Base-by-base conservation (phyloP, 2,329 filamentous ascomycete genomes). In the Ascocoryne sarcoides region DNA sequence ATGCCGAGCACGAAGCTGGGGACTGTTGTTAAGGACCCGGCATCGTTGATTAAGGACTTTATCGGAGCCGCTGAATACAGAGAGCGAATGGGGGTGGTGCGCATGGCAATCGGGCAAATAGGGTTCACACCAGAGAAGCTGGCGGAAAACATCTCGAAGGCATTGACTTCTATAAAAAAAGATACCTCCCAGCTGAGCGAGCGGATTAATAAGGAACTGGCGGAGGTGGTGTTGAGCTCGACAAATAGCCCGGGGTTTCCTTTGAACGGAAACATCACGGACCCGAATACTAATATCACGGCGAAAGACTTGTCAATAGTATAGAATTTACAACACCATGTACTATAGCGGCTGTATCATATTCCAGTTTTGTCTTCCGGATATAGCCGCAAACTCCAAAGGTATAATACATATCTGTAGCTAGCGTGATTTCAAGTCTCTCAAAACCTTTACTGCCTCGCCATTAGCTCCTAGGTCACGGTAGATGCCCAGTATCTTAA, bases 1-100 rank as follows among this genome's bases (percentile, higher is more conserved):
- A 96, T 98, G 92, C 92, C 92, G 4, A 93, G 77, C 60, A 67
- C 75, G 45, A 95, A 95, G 70, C 78, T 78, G 47, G 88, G 87
- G 49, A 96, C 92, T 0, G 84, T 98, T 41, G 87, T 94, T 17
- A 82, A 75, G 57, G 83, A 94, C 59, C 75, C 95, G 12, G 73
- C 73, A 39, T 63, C 70, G n/a, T 73, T 79, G 23, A 84, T 98
- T 56, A 76, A 75, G 55, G 85, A 90, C 51, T 79, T 95, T 64
- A 78, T 87, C 10, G 88, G 90, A 46, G 86, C 81, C 39, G 84
- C 81, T 39, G 79, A 89, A 52, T 98, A 95, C 66, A 79, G 87
- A 59, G 92, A 98, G 68, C 75, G 82, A 51, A 64, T 80, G 50
- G 92, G 88, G 12, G 85, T 92, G 20, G 76, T 98, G 40, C 74